Evolutionary conservation across 176 grass and related monocot species (phyloP).

Genomic region (Leersia perrieri): DNA sequence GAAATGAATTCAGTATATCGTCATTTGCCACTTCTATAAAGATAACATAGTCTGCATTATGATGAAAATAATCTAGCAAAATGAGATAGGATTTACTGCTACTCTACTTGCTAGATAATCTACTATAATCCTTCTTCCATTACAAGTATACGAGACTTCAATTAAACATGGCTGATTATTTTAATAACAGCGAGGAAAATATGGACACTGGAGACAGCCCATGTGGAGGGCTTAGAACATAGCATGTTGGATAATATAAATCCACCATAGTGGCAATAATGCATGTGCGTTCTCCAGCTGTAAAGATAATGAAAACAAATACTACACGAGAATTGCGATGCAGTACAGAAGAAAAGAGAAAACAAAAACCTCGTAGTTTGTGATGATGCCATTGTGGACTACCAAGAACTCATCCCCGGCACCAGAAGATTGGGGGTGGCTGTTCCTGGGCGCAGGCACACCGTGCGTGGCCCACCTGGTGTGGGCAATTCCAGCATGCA

Average conservation of each 20-base stretch:
- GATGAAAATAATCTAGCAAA: neutral
- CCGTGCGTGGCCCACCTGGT: conserved; percentile 96
- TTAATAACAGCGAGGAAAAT: neutral
- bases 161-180: neutral
- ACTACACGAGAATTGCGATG: neutral
- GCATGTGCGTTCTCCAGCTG: conserved; percentile 25
- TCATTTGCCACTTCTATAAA: neutral
- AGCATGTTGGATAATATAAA: conserved; percentile 1
- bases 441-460: conserved; percentile 84
- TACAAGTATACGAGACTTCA: neutral
- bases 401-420: conserved; percentile 79
- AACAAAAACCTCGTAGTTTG: conserved; percentile 88
- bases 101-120: neutral
- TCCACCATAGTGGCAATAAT: conserved; percentile 29
- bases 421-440: conserved; percentile 95
- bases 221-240: conserved; percentile 19
- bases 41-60: neutral
- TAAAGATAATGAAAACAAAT: conserved; percentile 12
- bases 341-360: neutral
- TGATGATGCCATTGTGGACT: conserved; percentile 99
- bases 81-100: neutral
- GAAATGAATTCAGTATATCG: neutral
- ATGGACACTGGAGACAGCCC: conserved; percentile 23
- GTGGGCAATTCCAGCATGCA: conserved; percentile 94
- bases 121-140: neutral